These are phyloP conservation scores for Codiaeum variegatum DNA, from an alignment of 441 rosid genomes.

Conservation along the genomic window DNA sequence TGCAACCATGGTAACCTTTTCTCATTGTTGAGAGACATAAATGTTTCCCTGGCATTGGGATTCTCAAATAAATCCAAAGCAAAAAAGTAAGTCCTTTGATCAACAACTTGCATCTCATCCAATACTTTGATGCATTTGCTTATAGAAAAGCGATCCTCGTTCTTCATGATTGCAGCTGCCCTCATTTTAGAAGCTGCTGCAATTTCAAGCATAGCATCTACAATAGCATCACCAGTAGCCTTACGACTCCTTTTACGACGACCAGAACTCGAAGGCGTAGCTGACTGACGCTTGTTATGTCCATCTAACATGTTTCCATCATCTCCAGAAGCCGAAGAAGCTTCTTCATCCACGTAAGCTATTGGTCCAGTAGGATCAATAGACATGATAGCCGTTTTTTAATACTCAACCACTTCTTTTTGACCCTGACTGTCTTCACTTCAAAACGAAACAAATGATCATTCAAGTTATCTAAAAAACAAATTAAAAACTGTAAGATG, in stretches of 20 bases:
- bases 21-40: slow-evolving; percentile 68
- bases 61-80: slow-evolving; percentile 85
- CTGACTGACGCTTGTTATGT: slow-evolving; percentile 44
- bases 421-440: slow-evolving; percentile 19
- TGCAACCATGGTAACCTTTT: slow-evolving; percentile 71
- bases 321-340: slow-evolving; percentile 56
- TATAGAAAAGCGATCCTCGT: slow-evolving; percentile 67
- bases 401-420: slow-evolving; percentile 18
- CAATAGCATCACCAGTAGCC: slow-evolving; percentile 79
- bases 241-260: slow-evolving; percentile 64
- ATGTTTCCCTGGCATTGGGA: slow-evolving; percentile 58
- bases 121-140: slow-evolving; percentile 78
- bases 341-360: slow-evolving; percentile 47
- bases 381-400: slow-evolving; percentile 17
- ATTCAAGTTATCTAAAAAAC: slow-evolving; percentile 14
- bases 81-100: slow-evolving; percentile 62
- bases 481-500: not conserved
- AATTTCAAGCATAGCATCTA: slow-evolving; percentile 85
- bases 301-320: slow-evolving; percentile 54
- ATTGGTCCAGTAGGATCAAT: slow-evolving; percentile 35
- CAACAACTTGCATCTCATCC: slow-evolving; percentile 86
- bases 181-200: slow-evolving; percentile 83
- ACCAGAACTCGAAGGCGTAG: slow-evolving; percentile 45
- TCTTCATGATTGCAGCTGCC: slow-evolving; percentile 63
- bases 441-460: slow-evolving; percentile 19